Conservation (phyloP, 2,329 filamentous ascomycete species). For the Colletotrichum horii region DNA sequence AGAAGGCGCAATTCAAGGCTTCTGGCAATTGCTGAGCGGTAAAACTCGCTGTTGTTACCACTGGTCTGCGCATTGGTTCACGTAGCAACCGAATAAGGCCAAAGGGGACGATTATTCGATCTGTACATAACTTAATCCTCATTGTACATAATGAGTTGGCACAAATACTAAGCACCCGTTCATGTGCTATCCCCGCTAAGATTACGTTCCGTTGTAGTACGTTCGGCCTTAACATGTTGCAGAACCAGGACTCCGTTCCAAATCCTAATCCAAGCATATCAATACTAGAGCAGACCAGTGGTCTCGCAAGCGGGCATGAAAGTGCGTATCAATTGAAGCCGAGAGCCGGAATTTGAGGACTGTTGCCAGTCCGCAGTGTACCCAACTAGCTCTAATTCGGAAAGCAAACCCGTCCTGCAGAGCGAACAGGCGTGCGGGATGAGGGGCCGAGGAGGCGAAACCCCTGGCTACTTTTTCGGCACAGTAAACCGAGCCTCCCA, state of each 20-base stretch:
- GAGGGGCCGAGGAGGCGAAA: not conserved
- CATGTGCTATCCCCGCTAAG: not conserved
- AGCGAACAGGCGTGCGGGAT: not conserved
- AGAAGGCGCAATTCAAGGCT: conserved; percentile 8
- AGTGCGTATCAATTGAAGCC: not conserved
- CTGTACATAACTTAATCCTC: not conserved
- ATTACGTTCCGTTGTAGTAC: not conserved
- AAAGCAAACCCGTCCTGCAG: not conserved
- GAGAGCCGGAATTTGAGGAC: not conserved
- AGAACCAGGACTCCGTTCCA: not conserved
- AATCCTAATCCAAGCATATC: not conserved
- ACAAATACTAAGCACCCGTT: not conserved
- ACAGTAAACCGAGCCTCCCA: not conserved
- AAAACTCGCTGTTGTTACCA: not conserved
- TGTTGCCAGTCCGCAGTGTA: not conserved
- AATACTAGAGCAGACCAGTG: not conserved
- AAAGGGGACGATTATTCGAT: not conserved
- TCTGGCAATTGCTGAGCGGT: conserved; percentile 1
- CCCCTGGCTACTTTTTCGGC: not conserved
- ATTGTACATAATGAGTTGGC: not conserved
- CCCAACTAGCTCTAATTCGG: not conserved
- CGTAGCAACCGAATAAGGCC: not conserved
- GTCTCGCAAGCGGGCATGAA: not conserved
- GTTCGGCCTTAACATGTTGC: not conserved
- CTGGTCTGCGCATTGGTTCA: not conserved